phyloP scores from a whole-genome alignment of 2,329 filamentous ascomycete genomes.

The Fusarium setosum region DNA sequence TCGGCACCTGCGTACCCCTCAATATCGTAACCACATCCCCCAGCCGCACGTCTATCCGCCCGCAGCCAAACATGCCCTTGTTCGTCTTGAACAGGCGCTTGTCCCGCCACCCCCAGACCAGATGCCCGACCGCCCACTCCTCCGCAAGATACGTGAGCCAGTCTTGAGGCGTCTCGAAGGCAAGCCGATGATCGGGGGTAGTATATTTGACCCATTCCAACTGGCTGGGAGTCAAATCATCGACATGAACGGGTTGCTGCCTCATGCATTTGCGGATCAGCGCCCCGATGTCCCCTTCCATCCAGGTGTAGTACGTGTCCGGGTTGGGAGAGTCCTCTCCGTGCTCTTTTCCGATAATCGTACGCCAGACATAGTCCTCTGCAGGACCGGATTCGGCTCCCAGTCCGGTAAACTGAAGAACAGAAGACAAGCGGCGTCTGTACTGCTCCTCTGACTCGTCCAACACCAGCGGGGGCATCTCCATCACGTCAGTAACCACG shows the following conservation, averaged over 20 bases:
- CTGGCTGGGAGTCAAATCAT: background rate
- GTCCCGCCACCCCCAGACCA: background rate
- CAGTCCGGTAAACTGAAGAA: background rate
- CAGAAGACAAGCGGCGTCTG: background rate
- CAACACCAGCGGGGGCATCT: background rate
- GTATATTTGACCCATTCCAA: background rate
- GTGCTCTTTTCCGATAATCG: background rate
- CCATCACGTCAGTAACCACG: background rate
- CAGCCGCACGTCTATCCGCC: background rate
- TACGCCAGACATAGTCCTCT: constrained; percentile 1
- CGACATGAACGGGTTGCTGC: background rate
- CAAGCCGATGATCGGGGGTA: background rate
- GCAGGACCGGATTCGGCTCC: background rate
- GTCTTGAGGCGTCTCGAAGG: background rate
- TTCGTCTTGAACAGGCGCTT: background rate
- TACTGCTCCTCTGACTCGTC: background rate
- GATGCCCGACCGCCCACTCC: background rate
- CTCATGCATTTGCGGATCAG: background rate
- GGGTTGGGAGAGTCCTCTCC: background rate
- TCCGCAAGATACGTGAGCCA: background rate
- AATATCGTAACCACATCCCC: background rate
- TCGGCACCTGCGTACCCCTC: background rate
- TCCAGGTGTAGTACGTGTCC: background rate
- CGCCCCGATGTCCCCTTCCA: background rate
- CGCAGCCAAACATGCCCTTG: background rate